Evolutionary conservation across 495 filamentous ascomycete genomes (phyloP), one percentile per base, ranked within the genome.

Genomic region (Neurospora sp.): DNA sequence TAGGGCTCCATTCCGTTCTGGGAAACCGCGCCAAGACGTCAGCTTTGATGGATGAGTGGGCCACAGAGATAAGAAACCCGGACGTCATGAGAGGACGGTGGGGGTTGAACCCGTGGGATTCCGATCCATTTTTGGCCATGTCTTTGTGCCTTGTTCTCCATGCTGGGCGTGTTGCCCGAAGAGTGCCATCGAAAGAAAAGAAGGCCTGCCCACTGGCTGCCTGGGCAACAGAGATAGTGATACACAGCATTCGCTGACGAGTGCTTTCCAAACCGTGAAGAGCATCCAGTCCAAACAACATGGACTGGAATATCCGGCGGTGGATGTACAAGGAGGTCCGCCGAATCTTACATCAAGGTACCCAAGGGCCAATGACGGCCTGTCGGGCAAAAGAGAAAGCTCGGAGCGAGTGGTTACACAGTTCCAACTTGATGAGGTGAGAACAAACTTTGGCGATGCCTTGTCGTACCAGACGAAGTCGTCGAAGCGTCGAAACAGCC

Each of bases 21-120:
- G 74, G 75, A 70, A 75, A 68, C 68, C 70, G 22, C 68, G 73
- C 71, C 77, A 72, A 72, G 75, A 53, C 48, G 4, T 61, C 38
- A 16, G n/a, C 69, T 48, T 74, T 70, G 69, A 72, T 74, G 73
- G 40, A 71, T 40, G 22, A 70, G 69, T 53, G 48, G 69, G 27
- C 48, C 73, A 17, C 48, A 70, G 9, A 73, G 77, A 78, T 78
- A 78, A 78, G 77, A 40, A 45, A 75, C 53, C 22, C 71, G 75
- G 68, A 65, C 72, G 59, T 69, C 17, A 27, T 31, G 39, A 68
- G 42, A 27, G 65, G 72, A 72, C 70, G 75, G 70, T 76, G 75
- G 75, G 75, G 75, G 75, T 71, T 59, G 70, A 70, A 71, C 27
- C 71, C 9, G 20, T 65, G 68, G 53, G 16, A 70, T 75, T 68